Conservation (phyloP, 2,329 filamentous ascomycete species). For the Scedosporium aurantiacum region DNA sequence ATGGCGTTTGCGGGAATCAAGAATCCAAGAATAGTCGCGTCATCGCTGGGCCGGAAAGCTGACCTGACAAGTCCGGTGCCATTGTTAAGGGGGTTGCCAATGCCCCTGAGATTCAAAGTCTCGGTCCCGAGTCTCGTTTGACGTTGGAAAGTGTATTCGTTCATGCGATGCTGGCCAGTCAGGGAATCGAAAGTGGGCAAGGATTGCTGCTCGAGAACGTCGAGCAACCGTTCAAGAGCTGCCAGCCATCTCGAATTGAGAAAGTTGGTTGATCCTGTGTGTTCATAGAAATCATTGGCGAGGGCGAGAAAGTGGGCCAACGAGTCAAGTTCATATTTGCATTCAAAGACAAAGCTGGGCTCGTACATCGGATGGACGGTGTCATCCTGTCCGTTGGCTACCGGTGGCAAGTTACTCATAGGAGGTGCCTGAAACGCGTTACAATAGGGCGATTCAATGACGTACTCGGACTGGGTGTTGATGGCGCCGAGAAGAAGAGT, state of each 20-base stretch:
- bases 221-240: slow-evolving; percentile 64
- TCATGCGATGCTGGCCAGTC: slow-evolving; percentile 53
- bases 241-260: slow-evolving; percentile 66
- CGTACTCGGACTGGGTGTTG: slow-evolving; percentile 90
- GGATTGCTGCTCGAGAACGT: slow-evolving; percentile 68
- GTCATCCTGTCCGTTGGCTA: slow-evolving; percentile 73
- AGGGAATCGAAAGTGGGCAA: slow-evolving; percentile 65
- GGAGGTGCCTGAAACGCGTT: slow-evolving; percentile 96
- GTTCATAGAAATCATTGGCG: slow-evolving; percentile 73
- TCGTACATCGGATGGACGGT: slow-evolving; percentile 80
- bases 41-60: slow-evolving; percentile 89
- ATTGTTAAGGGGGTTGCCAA: slow-evolving; percentile 82
- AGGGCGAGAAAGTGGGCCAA: slow-evolving; percentile 83
- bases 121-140: slow-evolving; percentile 75
- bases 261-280: slow-evolving; percentile 69
- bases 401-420: slow-evolving; percentile 61
- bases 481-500: slow-evolving; percentile 83
- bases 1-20: slow-evolving; percentile 94
- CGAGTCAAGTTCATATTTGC: slow-evolving; percentile 97
- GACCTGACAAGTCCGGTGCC: slow-evolving; percentile 80
- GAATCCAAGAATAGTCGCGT: slow-evolving; percentile 87
- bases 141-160: slow-evolving; percentile 82
- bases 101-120: slow-evolving; percentile 68
- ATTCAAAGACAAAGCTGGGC: slow-evolving; percentile 79
- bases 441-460: slow-evolving; percentile 92